A percentile compares a stretch with the other conserved stretches of the same genome.
Evolutionary conservation across 2,329 filamentous ascomycete species (phyloP).

Genomic region (Colletotrichum eremochloae): DNA sequence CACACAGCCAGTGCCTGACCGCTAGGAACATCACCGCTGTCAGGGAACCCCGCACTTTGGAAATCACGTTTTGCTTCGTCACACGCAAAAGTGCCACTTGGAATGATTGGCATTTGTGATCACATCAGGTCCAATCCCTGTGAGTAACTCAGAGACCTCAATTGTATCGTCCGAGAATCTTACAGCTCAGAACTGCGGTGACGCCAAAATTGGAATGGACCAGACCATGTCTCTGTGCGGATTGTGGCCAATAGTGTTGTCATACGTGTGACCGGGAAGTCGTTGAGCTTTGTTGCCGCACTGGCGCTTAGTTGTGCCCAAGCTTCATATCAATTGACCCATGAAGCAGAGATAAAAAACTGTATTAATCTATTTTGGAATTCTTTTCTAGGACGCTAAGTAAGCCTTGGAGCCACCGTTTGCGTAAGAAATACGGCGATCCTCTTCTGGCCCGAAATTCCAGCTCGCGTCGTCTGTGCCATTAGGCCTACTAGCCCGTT

Average conservation of each 20-base stretch:
- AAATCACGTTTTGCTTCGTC: neutral
- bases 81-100: slow-evolving; percentile 1
- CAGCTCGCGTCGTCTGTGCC: slow-evolving; percentile 71
- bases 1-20: neutral
- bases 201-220: neutral
- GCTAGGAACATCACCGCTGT: neutral
- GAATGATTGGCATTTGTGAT: slow-evolving; percentile 1
- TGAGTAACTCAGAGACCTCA: neutral
- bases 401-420: slow-evolving; percentile 4
- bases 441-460: slow-evolving; percentile 62
- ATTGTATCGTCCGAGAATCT: neutral
- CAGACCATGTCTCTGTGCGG: too few species aligned
- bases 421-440: slow-evolving; percentile 42
- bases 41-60: slow-evolving; percentile 13
- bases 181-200: neutral
- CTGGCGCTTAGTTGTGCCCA: neutral
- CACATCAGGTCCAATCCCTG: neutral
- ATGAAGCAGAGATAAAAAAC: neutral
- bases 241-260: neutral
- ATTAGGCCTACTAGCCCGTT: slow-evolving; percentile 60
- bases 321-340: too few species aligned
- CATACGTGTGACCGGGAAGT: neutral
- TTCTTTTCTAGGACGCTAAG: neutral
- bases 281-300: neutral
- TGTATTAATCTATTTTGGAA: neutral